These are phyloP conservation scores for Eleusine coracana DNA, from an alignment of 176 grass and related monocot species.

Conservation along the genomic window DNA sequence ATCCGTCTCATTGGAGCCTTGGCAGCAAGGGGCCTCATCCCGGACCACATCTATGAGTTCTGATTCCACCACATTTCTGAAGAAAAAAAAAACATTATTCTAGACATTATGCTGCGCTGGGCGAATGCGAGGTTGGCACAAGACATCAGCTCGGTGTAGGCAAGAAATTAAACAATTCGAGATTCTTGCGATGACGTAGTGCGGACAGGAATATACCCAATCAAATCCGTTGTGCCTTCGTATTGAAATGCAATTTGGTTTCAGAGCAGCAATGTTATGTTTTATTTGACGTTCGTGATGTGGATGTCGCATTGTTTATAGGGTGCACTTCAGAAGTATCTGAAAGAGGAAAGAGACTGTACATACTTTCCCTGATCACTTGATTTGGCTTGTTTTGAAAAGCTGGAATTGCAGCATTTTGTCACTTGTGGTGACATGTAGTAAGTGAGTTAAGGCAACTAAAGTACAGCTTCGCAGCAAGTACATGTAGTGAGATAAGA, in stretches of 20 bases:
- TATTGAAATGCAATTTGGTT: conserved; percentile 38
- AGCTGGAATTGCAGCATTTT: conserved; percentile 24
- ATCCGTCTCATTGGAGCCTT: conserved; percentile 35
- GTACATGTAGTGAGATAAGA: neutral
- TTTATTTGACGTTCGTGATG: conserved; percentile 42
- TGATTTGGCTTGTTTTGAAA: neutral
- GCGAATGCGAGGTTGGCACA: conserved; percentile 44
- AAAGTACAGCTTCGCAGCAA: conserved; percentile 26
- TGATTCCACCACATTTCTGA: conserved; percentile 23
- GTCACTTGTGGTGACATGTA: conserved; percentile 29
- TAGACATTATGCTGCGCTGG: conserved; percentile 24
- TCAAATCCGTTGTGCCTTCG: conserved; percentile 33
- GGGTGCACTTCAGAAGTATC: conserved; percentile 5
- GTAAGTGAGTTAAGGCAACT: neutral
- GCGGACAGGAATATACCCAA: conserved; percentile 44
- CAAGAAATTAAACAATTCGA: conserved; percentile 38
- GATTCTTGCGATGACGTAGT: conserved; percentile 48
- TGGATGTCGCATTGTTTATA: conserved; percentile 27
- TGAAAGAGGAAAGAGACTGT: conserved; percentile 43
- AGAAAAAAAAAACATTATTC: conserved; percentile 15
- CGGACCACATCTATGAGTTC: conserved; percentile 36
- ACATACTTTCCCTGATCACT: neutral
- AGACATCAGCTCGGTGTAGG: conserved; percentile 31
- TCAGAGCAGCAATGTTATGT: conserved; percentile 28
- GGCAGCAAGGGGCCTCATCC: conserved; percentile 15